Evolutionary conservation across 1,284 basidiomycete genomes (phyloP).

Genomic region (Irpex rosettiformis): DNA sequence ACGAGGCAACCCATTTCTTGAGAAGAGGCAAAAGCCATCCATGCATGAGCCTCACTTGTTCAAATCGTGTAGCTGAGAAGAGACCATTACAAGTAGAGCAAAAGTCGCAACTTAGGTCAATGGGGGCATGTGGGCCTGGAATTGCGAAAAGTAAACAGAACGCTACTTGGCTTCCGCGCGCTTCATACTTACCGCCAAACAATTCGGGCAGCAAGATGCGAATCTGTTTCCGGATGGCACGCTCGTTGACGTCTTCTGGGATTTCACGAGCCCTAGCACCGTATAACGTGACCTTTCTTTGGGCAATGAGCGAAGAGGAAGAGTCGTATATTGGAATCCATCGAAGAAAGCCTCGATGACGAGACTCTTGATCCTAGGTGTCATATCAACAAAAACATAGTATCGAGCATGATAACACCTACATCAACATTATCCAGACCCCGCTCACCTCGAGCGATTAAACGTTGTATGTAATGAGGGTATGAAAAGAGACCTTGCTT

Average conservation of each 20-base stretch:
- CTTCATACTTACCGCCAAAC: constrained; percentile 50
- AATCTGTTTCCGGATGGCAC: constrained; percentile 65
- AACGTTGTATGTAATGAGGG: constrained; percentile 77
- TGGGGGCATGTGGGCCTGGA: constrained; percentile 28
- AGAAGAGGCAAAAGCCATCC: constrained; percentile 70
- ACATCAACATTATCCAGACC: constrained; percentile 58
- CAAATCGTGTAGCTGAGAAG: constrained; percentile 56
- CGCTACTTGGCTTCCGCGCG: neutral
- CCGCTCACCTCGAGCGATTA: constrained; percentile 77
- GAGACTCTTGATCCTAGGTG: constrained; percentile 40
- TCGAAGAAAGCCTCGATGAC: constrained; percentile 63
- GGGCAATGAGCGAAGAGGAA: constrained; percentile 54
- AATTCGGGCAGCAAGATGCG: constrained; percentile 60
- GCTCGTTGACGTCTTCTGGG: constrained; percentile 64
- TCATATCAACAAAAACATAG: neutral
- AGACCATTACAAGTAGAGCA: constrained; percentile 42
- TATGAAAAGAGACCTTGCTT: constrained; percentile 79
- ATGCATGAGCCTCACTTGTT: constrained; percentile 63
- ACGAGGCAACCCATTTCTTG: constrained; percentile 50
- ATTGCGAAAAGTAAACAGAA: neutral
- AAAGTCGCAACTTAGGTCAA: constrained; percentile 37
- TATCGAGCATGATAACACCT: constrained; percentile 12
- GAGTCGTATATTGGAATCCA: constrained; percentile 66
- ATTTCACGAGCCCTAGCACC: constrained; percentile 63
- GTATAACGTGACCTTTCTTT: constrained; percentile 65